Evolutionary conservation across 495 filamentous ascomycete species (phyloP).

Genomic region (Letharia lupina): DNA sequence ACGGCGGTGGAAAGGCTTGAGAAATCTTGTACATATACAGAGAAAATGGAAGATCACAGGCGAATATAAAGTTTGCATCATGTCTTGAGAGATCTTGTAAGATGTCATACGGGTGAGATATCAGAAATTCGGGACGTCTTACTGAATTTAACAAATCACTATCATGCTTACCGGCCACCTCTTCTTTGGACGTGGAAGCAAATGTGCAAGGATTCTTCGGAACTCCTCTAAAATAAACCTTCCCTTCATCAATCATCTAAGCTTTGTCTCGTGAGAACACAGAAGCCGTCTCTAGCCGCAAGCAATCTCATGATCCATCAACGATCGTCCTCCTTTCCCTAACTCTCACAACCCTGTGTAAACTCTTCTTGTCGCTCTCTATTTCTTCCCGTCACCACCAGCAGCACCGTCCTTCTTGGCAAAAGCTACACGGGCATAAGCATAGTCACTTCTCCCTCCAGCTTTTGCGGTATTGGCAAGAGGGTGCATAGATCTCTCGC

Average conservation of each 20-base stretch:
- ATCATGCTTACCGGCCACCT: neutral
- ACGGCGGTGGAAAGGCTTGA: neutral
- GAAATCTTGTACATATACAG: neutral
- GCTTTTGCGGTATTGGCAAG: neutral
- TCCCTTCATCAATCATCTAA: neutral
- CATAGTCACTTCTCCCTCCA: neutral
- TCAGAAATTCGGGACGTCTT: neutral
- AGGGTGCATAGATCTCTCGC: neutral
- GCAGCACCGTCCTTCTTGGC: constrained; percentile 26
- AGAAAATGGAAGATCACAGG: neutral
- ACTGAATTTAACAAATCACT: neutral
- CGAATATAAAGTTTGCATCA: neutral
- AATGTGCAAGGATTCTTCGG: neutral
- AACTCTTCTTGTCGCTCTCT: neutral
- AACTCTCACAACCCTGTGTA: neutral
- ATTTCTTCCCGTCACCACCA: constrained; percentile 23
- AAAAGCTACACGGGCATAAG: constrained; percentile 21
- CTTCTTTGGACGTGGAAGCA: neutral
- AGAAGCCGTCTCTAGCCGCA: neutral
- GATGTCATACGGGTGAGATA: neutral
- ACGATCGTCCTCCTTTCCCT: neutral
- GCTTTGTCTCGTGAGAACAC: neutral
- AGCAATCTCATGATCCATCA: neutral
- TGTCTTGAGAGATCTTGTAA: neutral
- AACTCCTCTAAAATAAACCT: neutral